Evolutionary conservation across 306 rosid genomes (phyloP).

Genomic region (Inga laurina): DNA sequence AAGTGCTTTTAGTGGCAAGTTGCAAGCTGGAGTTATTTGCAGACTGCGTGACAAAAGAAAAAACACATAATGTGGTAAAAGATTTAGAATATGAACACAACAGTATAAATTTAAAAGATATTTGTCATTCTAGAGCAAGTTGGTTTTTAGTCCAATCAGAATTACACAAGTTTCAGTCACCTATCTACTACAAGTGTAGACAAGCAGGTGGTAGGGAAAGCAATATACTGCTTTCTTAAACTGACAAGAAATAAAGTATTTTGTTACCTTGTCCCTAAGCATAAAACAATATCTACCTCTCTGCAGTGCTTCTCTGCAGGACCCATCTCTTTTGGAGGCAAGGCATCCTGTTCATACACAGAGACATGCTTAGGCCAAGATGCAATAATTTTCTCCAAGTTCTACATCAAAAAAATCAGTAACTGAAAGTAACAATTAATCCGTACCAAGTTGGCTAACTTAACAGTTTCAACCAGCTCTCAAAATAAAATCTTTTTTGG

Average conservation of each 20-base stretch:
- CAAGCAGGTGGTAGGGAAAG: conserved; percentile 5
- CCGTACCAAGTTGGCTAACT: background rate
- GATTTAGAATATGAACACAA: too few relatives aligned
- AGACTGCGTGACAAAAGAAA: conserved; percentile 59
- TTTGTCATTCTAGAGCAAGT: too few relatives aligned
- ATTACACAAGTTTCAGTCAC: too few relatives aligned
- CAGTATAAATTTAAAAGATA: too few relatives aligned
- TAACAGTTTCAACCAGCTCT: conserved; percentile 8
- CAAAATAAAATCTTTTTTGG: background rate
- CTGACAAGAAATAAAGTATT: conserved; percentile 24
- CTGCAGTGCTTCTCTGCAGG: conserved; percentile 95
- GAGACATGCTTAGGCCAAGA: background rate
- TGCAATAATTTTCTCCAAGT: background rate
- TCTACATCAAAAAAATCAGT: too few relatives aligned
- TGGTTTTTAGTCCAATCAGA: too few relatives aligned
- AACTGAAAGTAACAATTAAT: background rate
- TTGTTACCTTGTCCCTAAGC: conserved; percentile 91
- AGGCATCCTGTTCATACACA: conserved; percentile 67
- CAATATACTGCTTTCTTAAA: background rate
- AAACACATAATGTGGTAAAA: conserved; percentile 26
- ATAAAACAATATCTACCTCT: conserved; percentile 90
- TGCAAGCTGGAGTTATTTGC: conserved; percentile 99
- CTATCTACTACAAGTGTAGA: conserved; percentile 5
- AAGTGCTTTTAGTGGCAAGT: conserved; percentile 85
- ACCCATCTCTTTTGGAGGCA: conserved; percentile 91